These are phyloP conservation scores for Lactuca sativa DNA, from an alignment of 129 eudicot species.

Conservation along the genomic window DNA sequence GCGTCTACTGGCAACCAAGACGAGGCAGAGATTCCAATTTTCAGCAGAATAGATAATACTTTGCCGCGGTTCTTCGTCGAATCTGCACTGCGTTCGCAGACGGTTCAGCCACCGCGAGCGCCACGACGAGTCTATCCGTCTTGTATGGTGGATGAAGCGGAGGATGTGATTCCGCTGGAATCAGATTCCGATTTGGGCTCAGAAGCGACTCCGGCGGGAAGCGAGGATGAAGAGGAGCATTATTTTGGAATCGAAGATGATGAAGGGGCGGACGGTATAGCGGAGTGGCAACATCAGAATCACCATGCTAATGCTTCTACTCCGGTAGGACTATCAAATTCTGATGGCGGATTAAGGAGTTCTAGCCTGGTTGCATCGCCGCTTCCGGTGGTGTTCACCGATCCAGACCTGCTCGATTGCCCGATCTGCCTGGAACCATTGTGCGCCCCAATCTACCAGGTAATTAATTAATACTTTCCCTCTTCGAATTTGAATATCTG, in stretches of 20 bases:
- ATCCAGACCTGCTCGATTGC: background rate
- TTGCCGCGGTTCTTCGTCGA: background rate
- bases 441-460: background rate
- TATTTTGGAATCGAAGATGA: background rate
- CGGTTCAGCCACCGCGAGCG: background rate
- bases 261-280: background rate
- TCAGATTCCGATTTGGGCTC: background rate
- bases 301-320: background rate
- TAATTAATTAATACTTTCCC: background rate
- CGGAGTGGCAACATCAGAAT: background rate
- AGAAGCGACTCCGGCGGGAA: background rate
- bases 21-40: background rate
- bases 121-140: background rate
- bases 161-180: background rate
- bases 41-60: background rate
- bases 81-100: background rate
- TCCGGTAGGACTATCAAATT: too few species aligned
- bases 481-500: background rate
- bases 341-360: too few species aligned
- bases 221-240: background rate
- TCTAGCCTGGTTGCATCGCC: too few species aligned
- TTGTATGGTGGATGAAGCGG: background rate
- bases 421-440: background rate
- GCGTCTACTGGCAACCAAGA: background rate
- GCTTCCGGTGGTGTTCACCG: background rate